Evolutionary conservation across 208 protist genomes (phyloP).

Genomic region (Plasmodiophora brassicae): DNA sequence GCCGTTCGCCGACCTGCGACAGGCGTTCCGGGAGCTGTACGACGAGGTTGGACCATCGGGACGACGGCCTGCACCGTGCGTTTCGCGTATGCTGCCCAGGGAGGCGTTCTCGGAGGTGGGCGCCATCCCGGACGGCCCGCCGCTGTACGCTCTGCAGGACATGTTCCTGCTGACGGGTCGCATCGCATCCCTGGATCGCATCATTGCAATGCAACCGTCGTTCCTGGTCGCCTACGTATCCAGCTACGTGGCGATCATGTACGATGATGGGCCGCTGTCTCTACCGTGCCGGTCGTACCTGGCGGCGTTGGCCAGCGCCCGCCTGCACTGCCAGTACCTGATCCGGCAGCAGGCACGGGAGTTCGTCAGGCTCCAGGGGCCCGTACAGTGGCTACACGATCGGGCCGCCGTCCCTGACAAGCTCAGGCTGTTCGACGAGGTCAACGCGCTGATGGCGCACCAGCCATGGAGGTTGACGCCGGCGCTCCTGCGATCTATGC

Average conservation of each 20-base stretch:
- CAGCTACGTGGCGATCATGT: neutral
- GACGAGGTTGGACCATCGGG: too few species aligned
- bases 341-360: conserved; percentile 11
- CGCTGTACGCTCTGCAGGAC: neutral
- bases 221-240: neutral
- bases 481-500: neutral
- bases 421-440: neutral
- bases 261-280: conserved; percentile 1
- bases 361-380: neutral
- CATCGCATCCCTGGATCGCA: neutral
- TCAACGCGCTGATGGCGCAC: neutral
- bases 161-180: neutral
- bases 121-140: neutral
- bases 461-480: conserved; percentile 16
- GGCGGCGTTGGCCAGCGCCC: neutral
- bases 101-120: too few species aligned
- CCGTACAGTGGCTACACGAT: neutral
- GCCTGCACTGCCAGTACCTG: conserved; percentile 13
- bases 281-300: neutral
- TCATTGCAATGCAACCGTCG: neutral
- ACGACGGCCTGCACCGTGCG: too few species aligned
- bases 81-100: too few species aligned
- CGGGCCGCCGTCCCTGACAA: neutral
- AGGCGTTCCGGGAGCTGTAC: too few species aligned
- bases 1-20: too few species aligned